Percentiles rank a stretch among this genome's conserved stretches.
These are phyloP conservation scores for Marasmius tenuissimus DNA, from an alignment of 1,284 basidiomycete species.

Conservation along the genomic window DNA sequence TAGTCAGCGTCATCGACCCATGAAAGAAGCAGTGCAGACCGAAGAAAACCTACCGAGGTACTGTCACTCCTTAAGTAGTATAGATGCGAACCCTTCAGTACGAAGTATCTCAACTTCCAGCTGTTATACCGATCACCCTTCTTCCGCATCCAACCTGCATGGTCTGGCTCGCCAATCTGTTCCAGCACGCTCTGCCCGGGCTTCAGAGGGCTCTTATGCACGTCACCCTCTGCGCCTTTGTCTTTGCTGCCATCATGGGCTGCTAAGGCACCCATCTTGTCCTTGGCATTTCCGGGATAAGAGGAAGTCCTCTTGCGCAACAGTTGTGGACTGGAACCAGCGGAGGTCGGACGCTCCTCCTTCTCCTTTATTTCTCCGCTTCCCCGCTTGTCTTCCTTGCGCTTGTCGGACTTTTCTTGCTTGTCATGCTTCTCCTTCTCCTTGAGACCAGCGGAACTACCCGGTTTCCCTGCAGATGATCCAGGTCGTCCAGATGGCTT, in stretches of 20 bases:
- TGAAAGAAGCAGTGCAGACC: constrained; percentile 4
- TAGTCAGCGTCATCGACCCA: not conserved
- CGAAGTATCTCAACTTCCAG: constrained; percentile 93
- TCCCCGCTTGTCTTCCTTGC: constrained; percentile 17
- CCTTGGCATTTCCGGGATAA: constrained; percentile 10
- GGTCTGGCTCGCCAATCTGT: constrained; percentile 88
- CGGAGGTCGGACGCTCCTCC: constrained; percentile 1
- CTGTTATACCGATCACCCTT: constrained; percentile 90
- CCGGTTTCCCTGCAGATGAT: not conserved
- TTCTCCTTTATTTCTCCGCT: constrained; percentile 16
- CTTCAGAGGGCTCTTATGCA: constrained; percentile 38
- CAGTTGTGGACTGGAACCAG: constrained; percentile 18
- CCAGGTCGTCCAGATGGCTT: constrained; percentile 24
- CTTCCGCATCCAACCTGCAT: constrained; percentile 94
- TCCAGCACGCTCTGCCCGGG: constrained; percentile 75
- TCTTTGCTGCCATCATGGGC: constrained; percentile 1
- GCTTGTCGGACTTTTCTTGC: constrained; percentile 12
- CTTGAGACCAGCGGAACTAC: constrained; percentile 13
- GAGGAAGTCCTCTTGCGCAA: constrained; percentile 56
- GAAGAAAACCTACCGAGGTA: constrained; percentile 53
- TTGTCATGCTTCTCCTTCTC: constrained; percentile 8
- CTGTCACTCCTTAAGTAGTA: constrained; percentile 81
- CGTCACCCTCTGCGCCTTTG: not conserved
- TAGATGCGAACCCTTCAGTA: constrained; percentile 91
- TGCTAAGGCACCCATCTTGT: constrained; percentile 13